A percentile compares a stretch with the other conserved stretches of the same genome.
Evolutionary conservation across 352 stramenopile species (phyloP).

Genomic region (Phytophthora quininea): DNA sequence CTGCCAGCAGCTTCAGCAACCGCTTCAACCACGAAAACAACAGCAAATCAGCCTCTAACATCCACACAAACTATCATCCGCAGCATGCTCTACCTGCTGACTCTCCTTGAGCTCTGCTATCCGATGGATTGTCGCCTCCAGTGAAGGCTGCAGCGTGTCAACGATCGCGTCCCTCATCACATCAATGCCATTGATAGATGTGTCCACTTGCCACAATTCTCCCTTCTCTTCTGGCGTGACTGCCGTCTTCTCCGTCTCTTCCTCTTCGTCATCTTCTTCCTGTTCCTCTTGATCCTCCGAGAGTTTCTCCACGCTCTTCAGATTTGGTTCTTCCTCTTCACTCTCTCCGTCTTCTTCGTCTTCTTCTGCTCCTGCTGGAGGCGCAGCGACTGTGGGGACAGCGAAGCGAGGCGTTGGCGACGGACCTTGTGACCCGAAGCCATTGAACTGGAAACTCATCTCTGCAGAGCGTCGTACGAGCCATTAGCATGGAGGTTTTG

Average conservation of each 20-base stretch:
- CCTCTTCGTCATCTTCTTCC: conserved; percentile 18
- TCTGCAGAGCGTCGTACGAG: conserved; percentile 15
- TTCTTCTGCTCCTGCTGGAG: conserved; percentile 16
- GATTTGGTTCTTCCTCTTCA: conserved; percentile 33
- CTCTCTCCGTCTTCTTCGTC: conserved; percentile 42
- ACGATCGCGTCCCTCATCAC: conserved; percentile 67
- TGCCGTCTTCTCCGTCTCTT: conserved; percentile 19
- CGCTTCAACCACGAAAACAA: conserved; percentile 37
- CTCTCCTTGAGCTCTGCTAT: conserved; percentile 72
- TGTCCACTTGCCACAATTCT: conserved; percentile 46
- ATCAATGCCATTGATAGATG: conserved; percentile 48
- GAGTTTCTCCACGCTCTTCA: conserved; percentile 6
- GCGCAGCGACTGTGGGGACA: conserved; percentile 27
- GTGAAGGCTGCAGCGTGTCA: conserved; percentile 54
- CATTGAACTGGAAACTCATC: conserved; percentile 61
- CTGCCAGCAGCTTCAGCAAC: conserved; percentile 50
- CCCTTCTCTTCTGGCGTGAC: conserved; percentile 16
- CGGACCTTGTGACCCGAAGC: conserved; percentile 34
- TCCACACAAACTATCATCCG: background rate
- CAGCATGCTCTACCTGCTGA: conserved; percentile 26
- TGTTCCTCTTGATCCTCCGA: background rate
- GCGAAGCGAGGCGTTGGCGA: conserved; percentile 36
- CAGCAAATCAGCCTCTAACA: conserved; percentile 3
- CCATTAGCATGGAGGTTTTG: background rate
- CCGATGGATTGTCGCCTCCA: conserved; percentile 71